phyloP scores from a whole-genome alignment of 257 asterid genomes.

The Thymus mandschuricus region DNA sequence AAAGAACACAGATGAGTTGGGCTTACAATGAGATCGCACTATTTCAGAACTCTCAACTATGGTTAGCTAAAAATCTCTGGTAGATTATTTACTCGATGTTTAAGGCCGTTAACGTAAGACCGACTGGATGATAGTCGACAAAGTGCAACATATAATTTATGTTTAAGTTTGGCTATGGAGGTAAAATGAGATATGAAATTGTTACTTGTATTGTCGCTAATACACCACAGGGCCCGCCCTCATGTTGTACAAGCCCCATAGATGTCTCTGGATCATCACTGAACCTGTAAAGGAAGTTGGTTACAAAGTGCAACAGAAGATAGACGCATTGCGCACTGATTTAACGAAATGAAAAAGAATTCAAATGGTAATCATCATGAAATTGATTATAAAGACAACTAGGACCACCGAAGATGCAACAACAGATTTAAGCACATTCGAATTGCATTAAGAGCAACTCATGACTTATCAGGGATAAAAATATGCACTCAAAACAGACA shows the following conservation, averaged over 20 bases:
- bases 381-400: conserved; percentile 14
- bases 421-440: neutral
- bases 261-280: conserved; percentile 93
- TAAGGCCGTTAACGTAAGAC: conserved; percentile 3
- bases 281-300: conserved; percentile 56
- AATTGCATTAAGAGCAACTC: conserved; percentile 6
- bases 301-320: conserved; percentile 31
- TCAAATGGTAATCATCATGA: conserved; percentile 21
- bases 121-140: conserved; percentile 1
- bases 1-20: neutral
- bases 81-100: neutral
- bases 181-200: conserved; percentile 36
- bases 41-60: conserved; percentile 16
- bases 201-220: conserved; percentile 95
- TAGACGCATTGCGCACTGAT: conserved; percentile 1
- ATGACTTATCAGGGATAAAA: conserved; percentile 2
- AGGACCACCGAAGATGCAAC: conserved; percentile 9
- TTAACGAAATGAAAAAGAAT: neutral
- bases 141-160: conserved; percentile 9
- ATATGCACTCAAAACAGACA: neutral
- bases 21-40: conserved; percentile 21
- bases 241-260: conserved; percentile 98
- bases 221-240: conserved; percentile 99
- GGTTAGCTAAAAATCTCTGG: neutral
- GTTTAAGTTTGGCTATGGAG: conserved; percentile 27